phyloP scores from a whole-genome alignment of 805 yeast genomes.

The Lachancea mirantina region DNA sequence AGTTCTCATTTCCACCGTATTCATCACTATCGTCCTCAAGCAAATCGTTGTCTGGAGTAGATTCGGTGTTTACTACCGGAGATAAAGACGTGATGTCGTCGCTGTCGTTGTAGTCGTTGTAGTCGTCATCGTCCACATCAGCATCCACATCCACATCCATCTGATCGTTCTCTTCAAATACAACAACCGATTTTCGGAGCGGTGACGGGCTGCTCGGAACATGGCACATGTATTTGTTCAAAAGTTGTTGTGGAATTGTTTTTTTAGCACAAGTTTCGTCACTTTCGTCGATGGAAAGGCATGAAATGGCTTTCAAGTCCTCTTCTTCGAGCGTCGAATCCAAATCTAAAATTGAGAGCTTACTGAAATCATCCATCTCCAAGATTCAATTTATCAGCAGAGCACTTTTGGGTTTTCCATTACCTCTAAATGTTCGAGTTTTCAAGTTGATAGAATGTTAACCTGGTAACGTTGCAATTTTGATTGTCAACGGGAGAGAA shows the following conservation, averaged over 20 bases:
- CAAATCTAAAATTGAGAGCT: constrained; percentile 5
- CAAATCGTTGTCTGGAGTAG: constrained; percentile 5
- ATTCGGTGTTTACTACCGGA: background rate
- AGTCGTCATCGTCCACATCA: background rate
- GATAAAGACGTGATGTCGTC: background rate
- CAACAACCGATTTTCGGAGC: constrained; percentile 9
- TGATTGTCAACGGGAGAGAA: too few species aligned
- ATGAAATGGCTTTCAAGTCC: constrained; percentile 17
- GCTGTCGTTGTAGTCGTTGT: background rate
- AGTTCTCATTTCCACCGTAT: constrained; percentile 5
- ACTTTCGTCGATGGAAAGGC: constrained; percentile 13
- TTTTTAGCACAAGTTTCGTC: background rate
- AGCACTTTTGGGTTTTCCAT: too few species aligned
- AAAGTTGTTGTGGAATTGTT: constrained; percentile 13
- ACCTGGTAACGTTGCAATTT: too few species aligned
- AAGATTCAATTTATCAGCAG: too few species aligned
- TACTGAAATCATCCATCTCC: constrained; percentile 11
- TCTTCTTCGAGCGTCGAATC: constrained; percentile 12
- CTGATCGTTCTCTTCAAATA: constrained; percentile 10
- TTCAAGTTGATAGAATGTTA: too few species aligned
- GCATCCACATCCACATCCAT: constrained; percentile 17
- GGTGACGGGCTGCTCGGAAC: constrained; percentile 16
- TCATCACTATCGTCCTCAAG: constrained; percentile 7
- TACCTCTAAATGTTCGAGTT: too few species aligned
- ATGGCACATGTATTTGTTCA: constrained; percentile 14